Evolutionary conservation across 2,329 filamentous ascomycete genomes (phyloP), one percentile per base, ranked within the genome.

Genomic region (Alternaria dauci): DNA sequence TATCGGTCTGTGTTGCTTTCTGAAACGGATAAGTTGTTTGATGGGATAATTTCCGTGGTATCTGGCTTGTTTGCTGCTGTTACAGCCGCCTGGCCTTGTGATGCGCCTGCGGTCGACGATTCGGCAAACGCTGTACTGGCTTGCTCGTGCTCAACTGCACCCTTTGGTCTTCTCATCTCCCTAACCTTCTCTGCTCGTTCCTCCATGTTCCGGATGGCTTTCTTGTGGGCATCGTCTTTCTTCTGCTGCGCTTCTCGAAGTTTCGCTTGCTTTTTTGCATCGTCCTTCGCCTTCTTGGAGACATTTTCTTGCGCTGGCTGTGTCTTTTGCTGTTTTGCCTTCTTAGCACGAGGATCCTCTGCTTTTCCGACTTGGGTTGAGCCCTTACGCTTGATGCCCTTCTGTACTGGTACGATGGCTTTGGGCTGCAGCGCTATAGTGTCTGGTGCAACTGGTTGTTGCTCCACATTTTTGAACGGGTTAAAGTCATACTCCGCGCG

Each of bases 101-200:
- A 26, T 34, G 51, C 46, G 16, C 41, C 55, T 28, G 57, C 26
- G 12, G 50, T 46, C 6, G 59, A 57, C 1, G 63, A 59, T 30
- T 65, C 55, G 14, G 61, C 52, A 12, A 30, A n/a, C 8, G 41
- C 30, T n/a, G 52, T 8, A 7, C 36, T 28, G 23, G 16, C 18
- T 28, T 30, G 20, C 38, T 14, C 8, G 6, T 43, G 28, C 32
- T 20, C 25, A 26, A 16, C n/a, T 18, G 30, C 23, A 9, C 3
- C 34, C 16, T 41, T 42, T 28, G 23, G n/a, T 20, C 23, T 50
- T 18, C 26, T 38, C 12, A 26, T n/a, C 8, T 18, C 9, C 30
- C 8, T 25, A 41, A 41, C 39, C 39, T 41, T 23, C 8, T 23
- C 39, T 3, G 11, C 39, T 41, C 11, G 46, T 18, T 48, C 2